phyloP scores from a whole-genome alignment of 1,284 basidiomycete genomes.

The Sanghuangporus weigelae region DNA sequence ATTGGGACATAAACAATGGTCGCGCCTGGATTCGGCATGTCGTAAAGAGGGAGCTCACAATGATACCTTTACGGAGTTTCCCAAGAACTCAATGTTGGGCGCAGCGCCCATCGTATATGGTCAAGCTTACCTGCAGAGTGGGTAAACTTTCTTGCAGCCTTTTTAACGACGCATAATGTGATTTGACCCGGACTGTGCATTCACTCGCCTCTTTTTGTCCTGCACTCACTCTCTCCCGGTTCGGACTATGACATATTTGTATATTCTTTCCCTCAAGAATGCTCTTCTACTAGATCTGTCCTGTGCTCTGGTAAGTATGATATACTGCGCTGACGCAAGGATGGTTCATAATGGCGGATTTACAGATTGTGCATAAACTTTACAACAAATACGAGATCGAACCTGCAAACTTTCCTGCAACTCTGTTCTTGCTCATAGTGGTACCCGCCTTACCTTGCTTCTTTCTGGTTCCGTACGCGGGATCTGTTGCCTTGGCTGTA shows the following conservation, averaged over 20 bases:
- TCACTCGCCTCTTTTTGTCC: too few species aligned
- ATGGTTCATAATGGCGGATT: neutral
- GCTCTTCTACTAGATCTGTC: neutral
- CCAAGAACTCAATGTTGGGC: too few species aligned
- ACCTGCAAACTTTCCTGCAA: neutral
- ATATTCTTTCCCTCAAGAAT: neutral
- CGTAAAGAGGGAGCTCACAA: too few species aligned
- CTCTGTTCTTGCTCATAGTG: neutral
- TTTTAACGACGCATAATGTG: too few species aligned
- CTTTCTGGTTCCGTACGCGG: constrained; percentile 10
- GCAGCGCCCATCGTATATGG: too few species aligned
- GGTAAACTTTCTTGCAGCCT: too few species aligned
- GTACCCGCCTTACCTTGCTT: neutral
- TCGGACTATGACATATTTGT: neutral
- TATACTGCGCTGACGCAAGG: neutral
- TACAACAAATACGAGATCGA: constrained; percentile 12
- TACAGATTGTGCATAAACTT: constrained; percentile 4
- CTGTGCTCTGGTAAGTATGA: neutral
- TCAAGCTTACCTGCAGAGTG: too few species aligned
- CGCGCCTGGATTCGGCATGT: too few species aligned
- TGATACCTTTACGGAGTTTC: too few species aligned
- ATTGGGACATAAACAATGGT: too few species aligned
- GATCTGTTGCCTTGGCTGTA: constrained; percentile 18
- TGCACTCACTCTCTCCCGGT: too few species aligned
- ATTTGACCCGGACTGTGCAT: too few species aligned